A percentile compares a stretch with the other conserved stretches of the same genome.
phyloP scores from a whole-genome alignment of 164 flowering plant genomes.

The Stephania japonica region DNA sequence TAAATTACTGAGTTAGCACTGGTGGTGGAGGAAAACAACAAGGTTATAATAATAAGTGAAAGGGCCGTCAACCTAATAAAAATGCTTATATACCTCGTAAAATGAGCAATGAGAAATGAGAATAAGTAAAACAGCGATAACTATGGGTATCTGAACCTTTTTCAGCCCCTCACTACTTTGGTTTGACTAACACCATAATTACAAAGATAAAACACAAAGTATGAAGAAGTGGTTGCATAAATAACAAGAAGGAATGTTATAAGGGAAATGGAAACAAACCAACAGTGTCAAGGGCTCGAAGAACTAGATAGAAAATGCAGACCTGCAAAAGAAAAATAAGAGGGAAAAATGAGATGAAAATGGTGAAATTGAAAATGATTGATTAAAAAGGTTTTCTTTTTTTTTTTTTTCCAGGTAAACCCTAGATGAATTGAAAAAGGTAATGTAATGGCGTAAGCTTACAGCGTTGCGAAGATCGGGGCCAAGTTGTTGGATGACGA shows the following conservation, averaged over 20 bases:
- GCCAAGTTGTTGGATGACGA: conserved; percentile 87
- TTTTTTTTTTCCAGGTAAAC: no score
- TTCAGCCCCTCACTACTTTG: no score
- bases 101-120: no score
- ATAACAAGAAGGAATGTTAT: neutral
- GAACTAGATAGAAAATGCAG: conserved; percentile 90
- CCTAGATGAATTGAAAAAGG: neutral
- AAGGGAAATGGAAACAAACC: conserved; percentile 45
- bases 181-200: no score
- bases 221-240: neutral
- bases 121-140: no score
- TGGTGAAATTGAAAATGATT: no score
- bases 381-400: no score
- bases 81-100: no score
- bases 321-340: conserved; percentile 43
- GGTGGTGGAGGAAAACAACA: neutral
- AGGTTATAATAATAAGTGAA: neutral
- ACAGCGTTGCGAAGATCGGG: conserved; percentile 84
- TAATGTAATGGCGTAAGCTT: conserved; percentile 5
- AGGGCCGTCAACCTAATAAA: no score
- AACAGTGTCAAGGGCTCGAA: conserved; percentile 95
- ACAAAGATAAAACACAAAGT: no score
- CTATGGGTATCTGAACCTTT: no score
- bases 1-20: neutral
- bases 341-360: neutral